A percentile compares a stretch with the other conserved stretches of the same genome.
Conservation (phyloP, 1,284 basidiomycete species). For the Inonotus obliquus region DNA sequence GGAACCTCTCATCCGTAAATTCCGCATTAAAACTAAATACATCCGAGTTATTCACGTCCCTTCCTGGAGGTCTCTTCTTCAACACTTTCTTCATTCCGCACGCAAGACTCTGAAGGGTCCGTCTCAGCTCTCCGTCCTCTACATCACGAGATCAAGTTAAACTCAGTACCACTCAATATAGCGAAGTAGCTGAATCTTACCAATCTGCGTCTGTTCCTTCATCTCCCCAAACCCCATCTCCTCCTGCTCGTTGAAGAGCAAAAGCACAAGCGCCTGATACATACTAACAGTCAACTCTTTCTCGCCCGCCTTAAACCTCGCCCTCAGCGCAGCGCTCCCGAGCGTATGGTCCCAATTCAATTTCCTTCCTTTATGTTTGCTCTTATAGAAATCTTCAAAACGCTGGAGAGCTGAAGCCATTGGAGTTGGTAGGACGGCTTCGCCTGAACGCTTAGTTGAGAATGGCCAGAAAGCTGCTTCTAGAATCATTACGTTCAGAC, state of each 20-base stretch:
- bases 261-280: conserved; percentile 82
- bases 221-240: conserved; percentile 69
- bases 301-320: conserved; percentile 60
- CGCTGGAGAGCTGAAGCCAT: conserved; percentile 65
- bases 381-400: conserved; percentile 70
- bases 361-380: conserved; percentile 66
- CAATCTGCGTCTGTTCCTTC: conserved; percentile 66
- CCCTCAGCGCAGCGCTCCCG: conserved; percentile 71
- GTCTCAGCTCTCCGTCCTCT: conserved; percentile 74
- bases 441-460: conserved; percentile 39
- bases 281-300: conserved; percentile 92
- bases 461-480: conserved; percentile 79
- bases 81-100: conserved; percentile 90
- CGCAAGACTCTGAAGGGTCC: conserved; percentile 89
- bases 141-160: conserved; percentile 6
- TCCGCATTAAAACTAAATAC: conserved; percentile 78
- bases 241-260: conserved; percentile 81
- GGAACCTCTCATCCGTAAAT: conserved; percentile 77
- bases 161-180: background rate
- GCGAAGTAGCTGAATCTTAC: conserved; percentile 39
- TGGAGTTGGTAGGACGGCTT: conserved; percentile 46
- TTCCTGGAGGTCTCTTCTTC: conserved; percentile 74
- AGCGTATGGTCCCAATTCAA: conserved; percentile 83
- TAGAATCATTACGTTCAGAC: conserved; percentile 64
- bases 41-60: conserved; percentile 77